Conservation (phyloP, 495 filamentous ascomycete species). For the Aspergillus biplanus region DNA sequence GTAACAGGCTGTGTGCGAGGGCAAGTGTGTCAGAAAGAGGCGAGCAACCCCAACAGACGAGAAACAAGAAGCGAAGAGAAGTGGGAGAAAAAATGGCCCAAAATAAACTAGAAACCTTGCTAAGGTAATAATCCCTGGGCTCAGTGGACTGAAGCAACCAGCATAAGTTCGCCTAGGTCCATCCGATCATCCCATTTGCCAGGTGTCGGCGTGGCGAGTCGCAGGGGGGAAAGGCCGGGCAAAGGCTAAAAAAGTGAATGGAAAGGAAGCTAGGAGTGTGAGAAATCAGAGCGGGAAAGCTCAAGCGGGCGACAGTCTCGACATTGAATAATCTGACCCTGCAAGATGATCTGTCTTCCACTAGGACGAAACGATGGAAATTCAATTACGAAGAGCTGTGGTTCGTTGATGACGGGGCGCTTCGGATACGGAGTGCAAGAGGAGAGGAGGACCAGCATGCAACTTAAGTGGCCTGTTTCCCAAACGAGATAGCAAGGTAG, state of each 20-base stretch:
- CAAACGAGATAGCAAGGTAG: too few relatives aligned
- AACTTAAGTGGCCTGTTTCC: too few relatives aligned
- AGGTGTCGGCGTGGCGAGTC: slow-evolving; percentile 3
- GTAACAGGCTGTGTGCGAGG: not conserved
- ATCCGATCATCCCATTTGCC: slow-evolving; percentile 16
- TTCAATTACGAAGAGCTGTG: not conserved
- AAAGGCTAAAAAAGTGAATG: slow-evolving; percentile 11
- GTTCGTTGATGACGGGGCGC: not conserved
- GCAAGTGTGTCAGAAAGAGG: not conserved
- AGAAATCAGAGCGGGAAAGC: slow-evolving; percentile 1
- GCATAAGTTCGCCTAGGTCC: slow-evolving; percentile 7
- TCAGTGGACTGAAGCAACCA: slow-evolving; percentile 9
- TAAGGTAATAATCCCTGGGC: not conserved
- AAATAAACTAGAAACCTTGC: slow-evolving; percentile 1
- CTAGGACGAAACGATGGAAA: not conserved
- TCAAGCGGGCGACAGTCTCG: not conserved
- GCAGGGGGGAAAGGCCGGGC: not conserved
- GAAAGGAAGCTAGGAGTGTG: not conserved
- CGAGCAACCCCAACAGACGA: not conserved
- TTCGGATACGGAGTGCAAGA: not conserved
- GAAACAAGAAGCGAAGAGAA: not conserved
- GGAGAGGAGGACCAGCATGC: not conserved
- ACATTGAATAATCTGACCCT: slow-evolving; percentile 12
- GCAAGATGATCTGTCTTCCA: slow-evolving; percentile 16
- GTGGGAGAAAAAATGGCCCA: not conserved